Evolutionary conservation across 495 filamentous ascomycete genomes (phyloP), one percentile per base, ranked within the genome.

Genomic region (Xylaria palmicola): DNA sequence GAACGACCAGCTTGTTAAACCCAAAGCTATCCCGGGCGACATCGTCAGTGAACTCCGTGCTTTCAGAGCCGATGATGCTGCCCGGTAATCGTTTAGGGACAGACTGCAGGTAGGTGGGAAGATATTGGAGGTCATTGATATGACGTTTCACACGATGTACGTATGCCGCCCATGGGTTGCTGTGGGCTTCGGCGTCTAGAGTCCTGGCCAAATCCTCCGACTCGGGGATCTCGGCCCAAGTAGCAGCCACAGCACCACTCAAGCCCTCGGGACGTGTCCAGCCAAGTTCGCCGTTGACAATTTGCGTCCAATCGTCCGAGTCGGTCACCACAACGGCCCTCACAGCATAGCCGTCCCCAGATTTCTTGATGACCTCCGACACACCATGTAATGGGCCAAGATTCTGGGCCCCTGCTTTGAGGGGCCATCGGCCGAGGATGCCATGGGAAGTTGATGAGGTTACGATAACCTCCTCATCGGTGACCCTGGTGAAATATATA

Each of bases 241-340:
- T 82, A 39, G 92, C 92, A 51, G 89, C 88, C 34, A 90, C 78
- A 15, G 85, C 85, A 50, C 88, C 87, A 7, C 89, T 84, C 60
- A 99, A 76, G 7, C 86, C 88, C 78, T 99, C 94, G 29, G 84
- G 82, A 30, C 93, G 87, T 34, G 83, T 82, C 94, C 94, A 99
- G 22, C 83, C 83, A 7, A 82, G 57, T 27, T 89, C 88, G 26
- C 93, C 91, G 67, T 96, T 96, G 49, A 88, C 86, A 37, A 96
- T 80, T 41, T 97, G 79, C 27, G 87, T 78, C 88, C 91, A 97
- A 56, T 96, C 88, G 20, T 95, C 92, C 1, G 74, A 72, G 22
- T 81, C 81, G 12, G 88, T 85, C 19, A 87, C 75, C 20, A 90
- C 74, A 19, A 90, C 93, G 5, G 90, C 85, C 52, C 94, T 81